A percentile compares a stretch with the other conserved stretches of the same genome.
Evolutionary conservation across 2,329 filamentous ascomycete species (phyloP).

Genomic region (Fusarium albidum): DNA sequence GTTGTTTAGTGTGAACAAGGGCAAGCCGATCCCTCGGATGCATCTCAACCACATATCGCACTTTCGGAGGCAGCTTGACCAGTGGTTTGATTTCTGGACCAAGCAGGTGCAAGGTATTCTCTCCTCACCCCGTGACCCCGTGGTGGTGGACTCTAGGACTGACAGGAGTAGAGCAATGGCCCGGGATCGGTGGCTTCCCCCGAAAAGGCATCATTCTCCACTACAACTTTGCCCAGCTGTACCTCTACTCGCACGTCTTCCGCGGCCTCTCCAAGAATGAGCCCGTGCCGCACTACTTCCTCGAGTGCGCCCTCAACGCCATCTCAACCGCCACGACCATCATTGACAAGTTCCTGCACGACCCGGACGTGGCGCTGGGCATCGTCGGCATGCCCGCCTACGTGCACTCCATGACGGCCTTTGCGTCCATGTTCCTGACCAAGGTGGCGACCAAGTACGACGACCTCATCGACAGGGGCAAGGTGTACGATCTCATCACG

Average conservation of each 20-base stretch:
- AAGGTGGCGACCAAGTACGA: slow-evolving; percentile 56
- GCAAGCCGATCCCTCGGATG: slow-evolving; percentile 59
- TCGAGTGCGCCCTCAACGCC: slow-evolving; percentile 45
- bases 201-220: slow-evolving; percentile 51
- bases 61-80: slow-evolving; percentile 47
- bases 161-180: slow-evolving; percentile 46
- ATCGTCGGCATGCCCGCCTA: slow-evolving; percentile 58
- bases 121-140: too few relatives aligned
- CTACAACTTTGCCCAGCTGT: slow-evolving; percentile 53
- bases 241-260: slow-evolving; percentile 53
- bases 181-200: slow-evolving; percentile 50
- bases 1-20: slow-evolving; percentile 64
- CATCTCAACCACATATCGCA: slow-evolving; percentile 58
- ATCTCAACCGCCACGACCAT: slow-evolving; percentile 52
- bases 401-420: slow-evolving; percentile 61
- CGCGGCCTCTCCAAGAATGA: slow-evolving; percentile 47
- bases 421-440: slow-evolving; percentile 60
- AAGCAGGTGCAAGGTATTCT: too few relatives aligned
- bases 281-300: slow-evolving; percentile 46
- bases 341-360: slow-evolving; percentile 53
- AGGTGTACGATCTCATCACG: slow-evolving; percentile 49
- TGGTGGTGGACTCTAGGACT: too few relatives aligned
- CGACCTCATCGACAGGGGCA: slow-evolving; percentile 51
- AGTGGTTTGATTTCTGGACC: slow-evolving; percentile 51
- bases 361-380: slow-evolving; percentile 51